Conservation (phyloP, 257 asterid genomes). For the Petunia secreta region DNA sequence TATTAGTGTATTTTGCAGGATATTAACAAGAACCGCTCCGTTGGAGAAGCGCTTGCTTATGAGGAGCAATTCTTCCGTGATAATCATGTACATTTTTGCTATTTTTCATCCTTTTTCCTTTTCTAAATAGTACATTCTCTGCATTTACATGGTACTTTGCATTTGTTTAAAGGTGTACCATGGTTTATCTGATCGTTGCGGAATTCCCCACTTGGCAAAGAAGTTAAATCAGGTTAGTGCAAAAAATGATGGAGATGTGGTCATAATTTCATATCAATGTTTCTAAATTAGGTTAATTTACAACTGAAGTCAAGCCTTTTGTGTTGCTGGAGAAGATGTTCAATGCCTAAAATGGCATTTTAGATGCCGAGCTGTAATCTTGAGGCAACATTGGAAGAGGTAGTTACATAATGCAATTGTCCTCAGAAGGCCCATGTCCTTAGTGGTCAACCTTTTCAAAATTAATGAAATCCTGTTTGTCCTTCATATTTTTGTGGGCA, state of each 20-base stretch:
- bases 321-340: background rate
- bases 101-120: background rate
- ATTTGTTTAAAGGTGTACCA: slow-evolving; percentile 65
- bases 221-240: slow-evolving; percentile 90
- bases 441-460: background rate
- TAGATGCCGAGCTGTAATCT: slow-evolving; percentile 12
- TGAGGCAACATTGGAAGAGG: background rate
- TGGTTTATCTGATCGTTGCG: slow-evolving; percentile 89
- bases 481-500: slow-evolving; percentile 14
- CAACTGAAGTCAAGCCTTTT: slow-evolving; percentile 2
- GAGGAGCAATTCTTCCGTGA: slow-evolving; percentile 89
- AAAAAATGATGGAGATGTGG: background rate
- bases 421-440: background rate
- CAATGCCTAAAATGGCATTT: background rate
- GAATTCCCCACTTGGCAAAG: slow-evolving; percentile 93
- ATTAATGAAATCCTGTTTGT: background rate
- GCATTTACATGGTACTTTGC: slow-evolving; percentile 4
- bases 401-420: background rate
- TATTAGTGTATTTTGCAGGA: slow-evolving; percentile 54
- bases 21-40: slow-evolving; percentile 64
- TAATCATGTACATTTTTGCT: slow-evolving; percentile 58
- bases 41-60: slow-evolving; percentile 81
- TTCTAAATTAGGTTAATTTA: background rate
- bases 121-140: background rate
- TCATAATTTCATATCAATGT: background rate